These are phyloP conservation scores for Mortierella sp. DNA, from an alignment of 371 early-diverging fungal genomes.

Conservation along the genomic window DNA sequence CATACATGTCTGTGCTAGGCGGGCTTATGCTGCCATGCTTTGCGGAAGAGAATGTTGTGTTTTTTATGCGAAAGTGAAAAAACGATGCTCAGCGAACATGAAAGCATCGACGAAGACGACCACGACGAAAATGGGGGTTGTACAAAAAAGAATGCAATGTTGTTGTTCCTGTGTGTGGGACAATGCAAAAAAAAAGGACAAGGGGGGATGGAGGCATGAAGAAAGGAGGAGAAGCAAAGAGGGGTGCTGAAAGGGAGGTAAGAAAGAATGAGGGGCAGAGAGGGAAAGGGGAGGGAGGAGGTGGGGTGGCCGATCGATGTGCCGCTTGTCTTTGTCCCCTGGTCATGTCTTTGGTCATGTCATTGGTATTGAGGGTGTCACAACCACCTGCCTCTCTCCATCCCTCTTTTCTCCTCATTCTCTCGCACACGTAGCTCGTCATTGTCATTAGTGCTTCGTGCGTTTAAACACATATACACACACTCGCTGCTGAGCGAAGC, in stretches of 20 bases:
- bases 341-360: not conserved
- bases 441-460: no score
- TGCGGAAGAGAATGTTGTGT: no score
- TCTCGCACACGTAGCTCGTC: not conserved
- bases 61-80: no score
- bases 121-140: slow-evolving; percentile 1
- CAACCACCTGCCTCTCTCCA: not conserved
- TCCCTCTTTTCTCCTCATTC: not conserved
- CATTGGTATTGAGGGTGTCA: not conserved
- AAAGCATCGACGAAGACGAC: not conserved
- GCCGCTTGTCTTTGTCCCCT: no score
- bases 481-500: not conserved
- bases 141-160: not conserved
- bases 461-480: not conserved
- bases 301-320: not conserved
- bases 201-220: not conserved
- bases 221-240: not conserved
- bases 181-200: not conserved
- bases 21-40: no score
- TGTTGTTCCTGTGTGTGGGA: not conserved
- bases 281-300: no score
- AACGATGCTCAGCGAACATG: not conserved
- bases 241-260: not conserved
- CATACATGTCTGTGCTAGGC: no score
- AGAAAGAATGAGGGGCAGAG: no score